Conservation (phyloP, 345 rosid species). For the Brassica juncea region DNA sequence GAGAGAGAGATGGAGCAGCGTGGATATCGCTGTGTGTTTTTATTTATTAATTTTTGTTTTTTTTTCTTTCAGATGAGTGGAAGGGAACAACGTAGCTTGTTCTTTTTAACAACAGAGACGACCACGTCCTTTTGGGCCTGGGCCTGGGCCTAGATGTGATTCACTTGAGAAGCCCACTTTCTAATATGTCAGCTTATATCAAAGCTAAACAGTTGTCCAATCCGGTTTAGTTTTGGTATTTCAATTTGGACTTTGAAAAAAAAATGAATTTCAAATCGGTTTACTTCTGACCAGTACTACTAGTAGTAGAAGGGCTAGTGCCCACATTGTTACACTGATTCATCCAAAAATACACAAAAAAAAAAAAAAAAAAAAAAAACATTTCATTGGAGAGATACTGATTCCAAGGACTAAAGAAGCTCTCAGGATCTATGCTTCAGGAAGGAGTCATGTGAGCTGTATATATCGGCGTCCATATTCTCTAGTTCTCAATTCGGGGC, state of each 20-base stretch:
- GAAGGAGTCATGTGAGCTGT: neutral
- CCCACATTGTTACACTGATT: neutral
- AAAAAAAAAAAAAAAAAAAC: neutral
- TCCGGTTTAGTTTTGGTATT: neutral
- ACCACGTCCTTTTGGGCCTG: constrained; percentile 27
- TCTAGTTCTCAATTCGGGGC: neutral
- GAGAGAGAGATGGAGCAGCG: constrained; percentile 25
- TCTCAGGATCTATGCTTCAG: neutral
- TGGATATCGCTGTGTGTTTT: constrained; percentile 21
- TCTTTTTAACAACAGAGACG: constrained; percentile 2
- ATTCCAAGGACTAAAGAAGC: neutral
- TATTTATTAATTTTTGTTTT: neutral
- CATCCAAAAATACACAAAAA: neutral
- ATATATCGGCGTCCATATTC: neutral
- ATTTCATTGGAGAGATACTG: neutral
- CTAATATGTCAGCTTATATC: neutral
- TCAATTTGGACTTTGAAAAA: neutral
- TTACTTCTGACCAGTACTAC: neutral
- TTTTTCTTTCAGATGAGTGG: constrained; percentile 34
- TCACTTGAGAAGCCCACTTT: neutral
- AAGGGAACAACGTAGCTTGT: constrained; percentile 32
- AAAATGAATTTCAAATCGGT: neutral
- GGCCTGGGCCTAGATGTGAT: constrained; percentile 16
- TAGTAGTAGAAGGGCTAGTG: neutral
- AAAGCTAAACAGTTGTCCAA: neutral